phyloP scores from a whole-genome alignment of 2,329 filamentous ascomycete species.

The Septoria petroselini region DNA sequence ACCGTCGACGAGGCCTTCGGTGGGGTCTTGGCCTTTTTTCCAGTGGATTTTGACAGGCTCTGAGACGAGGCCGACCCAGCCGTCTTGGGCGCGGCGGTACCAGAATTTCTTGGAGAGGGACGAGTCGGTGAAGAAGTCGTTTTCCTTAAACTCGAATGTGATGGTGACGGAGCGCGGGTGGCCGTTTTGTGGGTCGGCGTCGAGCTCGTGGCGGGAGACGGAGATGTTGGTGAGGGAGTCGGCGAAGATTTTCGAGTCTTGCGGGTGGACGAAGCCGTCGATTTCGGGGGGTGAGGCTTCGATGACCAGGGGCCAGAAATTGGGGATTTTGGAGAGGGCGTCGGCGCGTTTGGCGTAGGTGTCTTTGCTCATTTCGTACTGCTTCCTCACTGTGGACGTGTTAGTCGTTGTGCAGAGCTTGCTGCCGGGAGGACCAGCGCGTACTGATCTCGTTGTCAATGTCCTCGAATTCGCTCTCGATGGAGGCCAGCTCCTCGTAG shows the following conservation, averaged over 20 bases:
- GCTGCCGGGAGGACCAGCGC: conserved; percentile 33
- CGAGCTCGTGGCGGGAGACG: conserved; percentile 78
- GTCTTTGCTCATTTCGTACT: conserved; percentile 63
- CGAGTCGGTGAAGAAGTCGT: conserved; percentile 76
- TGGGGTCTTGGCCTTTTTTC: conserved; percentile 76
- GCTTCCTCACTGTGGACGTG: conserved; percentile 38
- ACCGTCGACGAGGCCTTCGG: conserved; percentile 71
- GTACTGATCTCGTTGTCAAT: conserved; percentile 78
- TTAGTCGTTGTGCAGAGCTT: neutral
- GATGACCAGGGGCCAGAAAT: conserved; percentile 94
- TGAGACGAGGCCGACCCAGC: conserved; percentile 74
- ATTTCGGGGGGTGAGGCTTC: conserved; percentile 82
- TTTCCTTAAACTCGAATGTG: conserved; percentile 74
- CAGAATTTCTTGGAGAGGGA: conserved; percentile 89
- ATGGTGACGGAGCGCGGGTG: conserved; percentile 78
- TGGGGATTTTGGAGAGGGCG: conserved; percentile 68
- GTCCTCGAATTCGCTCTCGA: conserved; percentile 82
- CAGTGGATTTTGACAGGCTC: conserved; percentile 86
- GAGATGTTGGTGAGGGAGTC: conserved; percentile 64
- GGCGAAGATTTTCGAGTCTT: conserved; percentile 71
- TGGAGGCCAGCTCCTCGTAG: conserved; percentile 73
- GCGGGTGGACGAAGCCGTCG: conserved; percentile 81
- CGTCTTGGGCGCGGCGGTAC: conserved; percentile 67
- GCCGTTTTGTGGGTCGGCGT: conserved; percentile 48
- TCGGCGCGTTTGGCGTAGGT: conserved; percentile 74